A percentile compares a stretch with the other conserved stretches of the same genome.
Conservation (phyloP, 331 rosid species). For the Pyrus hybrid region DNA sequence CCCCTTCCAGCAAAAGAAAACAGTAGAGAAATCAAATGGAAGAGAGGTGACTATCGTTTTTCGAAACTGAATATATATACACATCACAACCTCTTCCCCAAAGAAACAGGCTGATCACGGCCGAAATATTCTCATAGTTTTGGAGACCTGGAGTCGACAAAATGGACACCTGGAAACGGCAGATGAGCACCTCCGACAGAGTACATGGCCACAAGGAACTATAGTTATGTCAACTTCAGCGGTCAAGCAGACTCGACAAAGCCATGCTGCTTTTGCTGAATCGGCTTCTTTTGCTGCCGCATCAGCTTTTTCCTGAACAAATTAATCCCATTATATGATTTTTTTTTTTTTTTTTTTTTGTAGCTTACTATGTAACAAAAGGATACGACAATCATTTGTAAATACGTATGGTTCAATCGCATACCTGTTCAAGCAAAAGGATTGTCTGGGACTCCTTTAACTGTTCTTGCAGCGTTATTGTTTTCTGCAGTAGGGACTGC, state of each 20-base stretch:
- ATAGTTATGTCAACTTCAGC: slow-evolving; percentile 74
- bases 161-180: slow-evolving; percentile 93
- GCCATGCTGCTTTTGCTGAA: slow-evolving; percentile 89
- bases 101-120: slow-evolving; percentile 36
- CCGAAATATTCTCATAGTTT: slow-evolving; percentile 66
- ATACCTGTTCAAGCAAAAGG: slow-evolving; percentile 82
- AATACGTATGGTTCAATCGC: slow-evolving; percentile 9
- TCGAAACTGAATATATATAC: background rate
- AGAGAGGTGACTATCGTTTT: background rate
- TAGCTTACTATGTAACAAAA: background rate
- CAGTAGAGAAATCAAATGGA: background rate
- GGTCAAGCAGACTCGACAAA: slow-evolving; percentile 81
- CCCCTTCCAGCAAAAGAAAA: background rate
- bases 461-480: slow-evolving; percentile 73
- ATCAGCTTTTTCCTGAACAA: slow-evolving; percentile 69
- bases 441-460: slow-evolving; percentile 77
- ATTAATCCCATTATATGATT: background rate
- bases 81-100: too few species aligned
- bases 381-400: background rate
- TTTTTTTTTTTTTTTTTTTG: background rate
- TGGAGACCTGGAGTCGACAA: slow-evolving; percentile 82
- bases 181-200: slow-evolving; percentile 87
- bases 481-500: slow-evolving; percentile 68
- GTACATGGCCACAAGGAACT: slow-evolving; percentile 96
- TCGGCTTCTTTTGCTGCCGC: slow-evolving; percentile 86